Base-by-base conservation (phyloP, 306 rosid genomes). In the Begonia masoniana region DNA sequence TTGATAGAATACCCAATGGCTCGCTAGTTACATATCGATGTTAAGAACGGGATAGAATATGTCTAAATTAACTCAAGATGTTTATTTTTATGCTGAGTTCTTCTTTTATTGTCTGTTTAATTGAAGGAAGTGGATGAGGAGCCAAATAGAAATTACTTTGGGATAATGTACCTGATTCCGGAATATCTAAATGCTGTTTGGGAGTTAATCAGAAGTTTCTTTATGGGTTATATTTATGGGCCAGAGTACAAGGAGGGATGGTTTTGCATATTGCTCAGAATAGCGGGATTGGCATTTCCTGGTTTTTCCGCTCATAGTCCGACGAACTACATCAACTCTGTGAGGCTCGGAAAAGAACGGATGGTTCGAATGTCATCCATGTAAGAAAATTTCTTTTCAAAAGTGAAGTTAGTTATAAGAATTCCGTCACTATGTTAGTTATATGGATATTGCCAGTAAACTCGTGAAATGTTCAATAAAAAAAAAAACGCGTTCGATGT, bases 81-180 rank as follows among this genome's bases (percentile, higher is more conserved):
- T 21, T 58, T 12, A 10, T 16, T 31, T 15, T 16, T 12, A 31
- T 57, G 14, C 12, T 31, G 12, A 53, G 50, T 62, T 52, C 61
- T 13, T 17, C 54, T 16, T 49, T 36, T 64, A 13, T 47, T 14
- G 41, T 71, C 23, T 70, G 63, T 23, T 43, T 71, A 13, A 61
- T 50, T 57, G 59, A 62, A 82, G 96, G 57, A 39, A 41, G 23
- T 71, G 66, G 41, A 47, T 50, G 94, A 87, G 78, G 94, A 76
- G 67, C 94, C 96, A 6, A 81, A 83, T 67, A 74, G 50, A 65
- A 83, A 87, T 58, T 83, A 15, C 76, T 77, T 76, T 31, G 80
- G 80, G 55, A 36, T 81, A 16, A 63, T 60, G 58, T 70, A 67
- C 53, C 13, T 72, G 54, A 61, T 81, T 12, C 64, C 74, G 5